Evolutionary conservation across 768 basidiomycete genomes (phyloP).

Genomic region (Rhizopogon vulgaris): DNA sequence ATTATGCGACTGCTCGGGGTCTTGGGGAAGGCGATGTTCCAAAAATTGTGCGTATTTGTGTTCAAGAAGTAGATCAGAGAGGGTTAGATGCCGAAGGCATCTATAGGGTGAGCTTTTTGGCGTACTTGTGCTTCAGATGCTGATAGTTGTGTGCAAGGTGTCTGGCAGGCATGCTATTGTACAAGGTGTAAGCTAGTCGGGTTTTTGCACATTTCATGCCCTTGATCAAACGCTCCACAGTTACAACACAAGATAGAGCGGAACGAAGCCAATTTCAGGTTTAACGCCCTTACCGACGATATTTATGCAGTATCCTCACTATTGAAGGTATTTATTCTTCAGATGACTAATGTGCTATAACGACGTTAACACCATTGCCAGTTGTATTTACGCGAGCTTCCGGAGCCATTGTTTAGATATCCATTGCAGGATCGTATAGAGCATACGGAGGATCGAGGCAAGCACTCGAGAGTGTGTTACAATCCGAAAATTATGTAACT

Average conservation of each 20-base stretch:
- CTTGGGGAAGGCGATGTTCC: conserved; percentile 71
- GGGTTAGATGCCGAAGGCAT: conserved; percentile 78
- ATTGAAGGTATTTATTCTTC: conserved; percentile 53
- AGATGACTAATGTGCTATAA: background rate
- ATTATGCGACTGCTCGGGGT: conserved; percentile 80
- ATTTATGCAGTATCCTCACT: conserved; percentile 79
- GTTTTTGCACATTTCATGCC: background rate
- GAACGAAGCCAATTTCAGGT: conserved; percentile 70
- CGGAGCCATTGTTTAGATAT: conserved; percentile 85
- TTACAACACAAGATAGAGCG: conserved; percentile 83
- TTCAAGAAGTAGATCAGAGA: conserved; percentile 74
- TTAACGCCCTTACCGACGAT: conserved; percentile 68
- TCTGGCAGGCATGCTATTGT: conserved; percentile 83
- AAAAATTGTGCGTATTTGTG: conserved; percentile 74
- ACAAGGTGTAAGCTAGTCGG: conserved; percentile 53
- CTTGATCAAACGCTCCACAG: conserved; percentile 30
- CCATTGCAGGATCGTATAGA: conserved; percentile 76
- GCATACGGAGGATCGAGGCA: conserved; percentile 73
- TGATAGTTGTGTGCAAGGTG: conserved; percentile 39
- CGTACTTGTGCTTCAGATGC: background rate
- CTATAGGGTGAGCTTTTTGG: conserved; percentile 50
- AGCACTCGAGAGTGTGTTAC: conserved; percentile 5
- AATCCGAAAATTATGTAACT: background rate
- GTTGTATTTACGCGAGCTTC: conserved; percentile 81
- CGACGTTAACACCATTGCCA: conserved; percentile 19